phyloP scores from a whole-genome alignment of 345 rosid species.

The Populus pruinosa region DNA sequence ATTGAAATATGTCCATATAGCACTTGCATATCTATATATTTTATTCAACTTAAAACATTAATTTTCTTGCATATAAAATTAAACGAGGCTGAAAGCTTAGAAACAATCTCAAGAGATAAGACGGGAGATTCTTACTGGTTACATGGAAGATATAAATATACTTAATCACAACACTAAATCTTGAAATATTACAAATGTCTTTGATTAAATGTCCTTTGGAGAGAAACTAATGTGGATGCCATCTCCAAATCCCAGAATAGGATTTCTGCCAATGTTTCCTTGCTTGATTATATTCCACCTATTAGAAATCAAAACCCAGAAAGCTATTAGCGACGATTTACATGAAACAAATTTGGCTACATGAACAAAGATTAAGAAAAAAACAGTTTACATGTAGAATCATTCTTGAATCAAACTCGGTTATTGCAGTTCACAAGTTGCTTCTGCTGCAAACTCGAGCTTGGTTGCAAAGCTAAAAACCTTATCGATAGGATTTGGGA shows the following conservation, averaged over 20 bases:
- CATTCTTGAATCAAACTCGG: too few species aligned
- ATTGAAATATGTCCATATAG: too few species aligned
- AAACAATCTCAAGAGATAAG: background rate
- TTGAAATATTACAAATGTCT: background rate
- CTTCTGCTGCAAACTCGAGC: too few species aligned
- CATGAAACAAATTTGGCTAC: background rate
- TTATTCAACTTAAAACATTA: too few species aligned
- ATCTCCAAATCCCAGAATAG: constrained; percentile 6
- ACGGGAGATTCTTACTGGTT: background rate
- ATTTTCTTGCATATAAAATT: background rate
- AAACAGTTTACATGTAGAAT: too few species aligned
- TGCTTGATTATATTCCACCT: constrained; percentile 25
- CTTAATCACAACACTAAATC: background rate
- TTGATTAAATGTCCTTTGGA: background rate
- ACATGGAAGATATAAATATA: too few species aligned
- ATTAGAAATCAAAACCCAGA: background rate
- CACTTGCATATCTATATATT: too few species aligned
- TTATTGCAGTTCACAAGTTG: too few species aligned
- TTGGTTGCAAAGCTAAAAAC: too few species aligned
- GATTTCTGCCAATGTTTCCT: constrained; percentile 18
- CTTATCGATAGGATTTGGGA: too few species aligned
- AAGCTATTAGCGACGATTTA: background rate
- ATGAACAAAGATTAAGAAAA: background rate
- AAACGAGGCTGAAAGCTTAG: too few species aligned
- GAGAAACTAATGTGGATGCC: constrained; percentile 7